Base-by-base conservation (phyloP, 352 stramenopile genomes). In the Pseudoperonospora humuli region DNA sequence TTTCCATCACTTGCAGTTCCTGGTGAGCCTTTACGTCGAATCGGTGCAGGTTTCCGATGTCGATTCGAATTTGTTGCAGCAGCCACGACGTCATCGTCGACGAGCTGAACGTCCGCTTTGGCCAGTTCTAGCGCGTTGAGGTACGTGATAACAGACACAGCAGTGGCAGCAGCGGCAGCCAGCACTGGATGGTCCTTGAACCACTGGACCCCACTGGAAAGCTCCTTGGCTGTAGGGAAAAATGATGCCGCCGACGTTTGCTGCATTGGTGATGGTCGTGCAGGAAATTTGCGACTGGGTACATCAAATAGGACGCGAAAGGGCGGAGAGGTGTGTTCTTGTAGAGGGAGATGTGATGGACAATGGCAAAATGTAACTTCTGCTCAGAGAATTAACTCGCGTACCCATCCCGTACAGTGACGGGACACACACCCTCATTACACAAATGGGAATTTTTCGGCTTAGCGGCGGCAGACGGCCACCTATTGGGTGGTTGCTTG, bases 131-230 rank as follows among this genome's bases (percentile, higher is more conserved):
- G 51, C 39, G 75, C 64, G 54, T 85, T 84, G 35, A 81, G 61
- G 53, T 88, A 91, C 33, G 78, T 91, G 61, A 91, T 84, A 42
- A 89, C 71, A 10, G 75, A 89, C 33, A 93, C 76, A 31, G 81
- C 75, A 1, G 81, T 88, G 40, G 78, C 81, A 13, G 81, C 81
- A 1, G 75, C 81, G 0, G 78, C 75, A 18, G 76, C 78, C 18
- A 89, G 66, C 34, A 93, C 72, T 19, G 81, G 81, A 50, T 93
- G 81, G 44, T 93, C 78, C 42, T 82, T 83, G 48, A 89, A 85
- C 81, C 81, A 93, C 54, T 89, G 77, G 24, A 93, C 50, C 6
- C 81, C 78, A 31, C 71, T 83, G 0, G 75, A 86, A 35, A 93
- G 69, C 59, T 93, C 81, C 51, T 89, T 84, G 52, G 75, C 70